Percentiles rank a stretch among this genome's conserved stretches.
phyloP scores from a whole-genome alignment of 371 early-diverging fungal genomes.

The Vittaforma corneae region DNA sequence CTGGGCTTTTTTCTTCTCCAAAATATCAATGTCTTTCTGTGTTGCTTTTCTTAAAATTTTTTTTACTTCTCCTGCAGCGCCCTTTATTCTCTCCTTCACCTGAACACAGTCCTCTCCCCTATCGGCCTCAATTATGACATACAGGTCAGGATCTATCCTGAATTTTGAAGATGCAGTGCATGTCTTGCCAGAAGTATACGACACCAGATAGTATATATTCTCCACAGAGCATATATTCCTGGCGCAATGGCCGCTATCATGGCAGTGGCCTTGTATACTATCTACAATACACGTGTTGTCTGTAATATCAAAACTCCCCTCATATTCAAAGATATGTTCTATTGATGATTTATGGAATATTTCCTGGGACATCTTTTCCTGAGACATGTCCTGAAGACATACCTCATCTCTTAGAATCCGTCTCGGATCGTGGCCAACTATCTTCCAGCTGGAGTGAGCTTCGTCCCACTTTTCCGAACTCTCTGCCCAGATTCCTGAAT shows the following conservation, averaged over 20 bases:
- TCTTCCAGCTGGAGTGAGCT: conserved; percentile 13
- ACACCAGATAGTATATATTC: conserved; percentile 44
- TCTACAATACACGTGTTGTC: too few species aligned
- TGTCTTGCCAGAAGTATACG: conserved; percentile 51
- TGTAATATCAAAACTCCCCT: neutral
- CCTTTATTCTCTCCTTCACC: neutral
- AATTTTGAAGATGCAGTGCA: conserved; percentile 26
- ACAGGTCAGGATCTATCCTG: conserved; percentile 15
- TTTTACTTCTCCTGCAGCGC: neutral
- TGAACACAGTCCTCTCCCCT: conserved; percentile 59
- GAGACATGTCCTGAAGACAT: neutral
- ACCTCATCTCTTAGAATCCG: neutral
- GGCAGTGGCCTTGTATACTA: neutral
- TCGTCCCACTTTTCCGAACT: conserved; percentile 24
- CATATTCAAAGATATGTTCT: neutral
- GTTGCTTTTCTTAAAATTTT: conserved; percentile 2
- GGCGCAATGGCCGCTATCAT: neutral
- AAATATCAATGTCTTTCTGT: conserved; percentile 43
- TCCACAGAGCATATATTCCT: neutral
- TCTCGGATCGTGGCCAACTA: conserved; percentile 21
- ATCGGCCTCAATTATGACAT: conserved; percentile 59
- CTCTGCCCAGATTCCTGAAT: conserved; percentile 23
- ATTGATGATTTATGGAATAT: neutral
- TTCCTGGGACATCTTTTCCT: neutral
- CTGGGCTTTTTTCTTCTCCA: conserved; percentile 43